Base-by-base conservation (phyloP, 2,329 filamentous ascomycete genomes). In the Emergomyces orientalis region DNA sequence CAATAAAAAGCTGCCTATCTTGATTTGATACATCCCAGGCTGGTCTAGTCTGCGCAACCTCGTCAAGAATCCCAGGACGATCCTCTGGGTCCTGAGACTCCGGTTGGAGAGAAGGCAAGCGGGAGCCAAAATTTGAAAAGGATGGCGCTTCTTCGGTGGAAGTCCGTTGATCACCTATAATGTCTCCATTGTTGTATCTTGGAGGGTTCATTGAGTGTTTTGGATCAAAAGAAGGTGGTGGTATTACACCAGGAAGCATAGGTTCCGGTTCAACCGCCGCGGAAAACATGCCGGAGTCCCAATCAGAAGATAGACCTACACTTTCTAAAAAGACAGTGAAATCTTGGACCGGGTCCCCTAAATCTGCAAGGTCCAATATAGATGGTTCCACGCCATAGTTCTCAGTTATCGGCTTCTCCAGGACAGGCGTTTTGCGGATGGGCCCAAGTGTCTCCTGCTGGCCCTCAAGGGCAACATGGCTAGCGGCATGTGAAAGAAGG, bases 241-340 rank as follows among this genome's bases (percentile, higher is more conserved):
- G 66, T 63, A 76, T 67, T 63, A 67, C 70, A 54, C 71, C 74
- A 57, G 73, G 71, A 52, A 76, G 63, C 66, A 76, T 74, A 25
- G 72, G 73, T 39, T 74, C 76, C 57, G 64, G 65, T 67, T 77
- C 77, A 59, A 75, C 73, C 13, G 72, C 73, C 13, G 71, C 75
- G 41, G 74, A 76, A 66, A 80, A 79, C 57, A 80, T 74, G 6
- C 77, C 77, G 0, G 77, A 78, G 65, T 80, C 77, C 78, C 78
- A 80, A 66, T 80, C 78, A 7, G 78, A 79, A 0, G 78, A 79
- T 19, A 80, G 69, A 9, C 78, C 78, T n/a, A 80, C 78, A 63
- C 77, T 79, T 65, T 80, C 78, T 43, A 80, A 67, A 61, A 80
- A 80, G 52, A 78, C 75, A 0, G 77, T 78, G 62, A 80, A 80